phyloP scores from a whole-genome alignment of 176 grass and related monocot genomes.

The Areca catechu region DNA sequence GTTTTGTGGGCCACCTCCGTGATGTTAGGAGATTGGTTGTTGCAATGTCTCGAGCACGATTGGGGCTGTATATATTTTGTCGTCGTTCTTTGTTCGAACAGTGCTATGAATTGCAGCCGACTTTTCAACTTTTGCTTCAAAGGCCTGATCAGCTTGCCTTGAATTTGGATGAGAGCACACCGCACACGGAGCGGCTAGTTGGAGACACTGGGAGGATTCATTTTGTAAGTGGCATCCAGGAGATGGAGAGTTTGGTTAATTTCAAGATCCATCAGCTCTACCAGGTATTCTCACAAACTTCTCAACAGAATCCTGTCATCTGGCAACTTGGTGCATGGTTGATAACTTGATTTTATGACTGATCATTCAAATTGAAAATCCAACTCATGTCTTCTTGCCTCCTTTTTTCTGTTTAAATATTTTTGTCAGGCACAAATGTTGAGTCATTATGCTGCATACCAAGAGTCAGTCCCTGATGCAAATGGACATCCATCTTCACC shows the following conservation, averaged over 20 bases:
- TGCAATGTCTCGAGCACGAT: constrained; percentile 84
- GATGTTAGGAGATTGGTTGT: constrained; percentile 92
- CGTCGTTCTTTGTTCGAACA: constrained; percentile 75
- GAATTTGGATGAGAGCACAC: constrained; percentile 74
- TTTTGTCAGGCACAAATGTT: constrained; percentile 59
- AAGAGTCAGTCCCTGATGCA: constrained; percentile 5
- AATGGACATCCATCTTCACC: constrained; percentile 20
- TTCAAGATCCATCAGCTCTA: constrained; percentile 81
- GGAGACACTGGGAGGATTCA: constrained; percentile 50
- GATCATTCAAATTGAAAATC: neutral
- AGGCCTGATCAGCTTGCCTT: constrained; percentile 73
- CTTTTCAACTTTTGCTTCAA: constrained; percentile 71
- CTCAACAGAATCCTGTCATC: neutral
- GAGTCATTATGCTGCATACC: constrained; percentile 38
- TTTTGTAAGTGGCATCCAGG: constrained; percentile 53
- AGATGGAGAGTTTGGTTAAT: constrained; percentile 74
- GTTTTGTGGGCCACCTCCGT: constrained; percentile 93
- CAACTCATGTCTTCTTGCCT: constrained; percentile 9
- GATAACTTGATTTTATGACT: neutral
- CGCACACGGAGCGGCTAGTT: constrained; percentile 62
- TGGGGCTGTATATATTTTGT: constrained; percentile 91
- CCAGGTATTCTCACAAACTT: constrained; percentile 32
- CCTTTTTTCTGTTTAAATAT: no score
- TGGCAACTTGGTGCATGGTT: neutral
- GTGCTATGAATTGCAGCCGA: constrained; percentile 96